phyloP scores from a whole-genome alignment of 192 early-diverging fungal species.

The Coemansia interrupta region DNA sequence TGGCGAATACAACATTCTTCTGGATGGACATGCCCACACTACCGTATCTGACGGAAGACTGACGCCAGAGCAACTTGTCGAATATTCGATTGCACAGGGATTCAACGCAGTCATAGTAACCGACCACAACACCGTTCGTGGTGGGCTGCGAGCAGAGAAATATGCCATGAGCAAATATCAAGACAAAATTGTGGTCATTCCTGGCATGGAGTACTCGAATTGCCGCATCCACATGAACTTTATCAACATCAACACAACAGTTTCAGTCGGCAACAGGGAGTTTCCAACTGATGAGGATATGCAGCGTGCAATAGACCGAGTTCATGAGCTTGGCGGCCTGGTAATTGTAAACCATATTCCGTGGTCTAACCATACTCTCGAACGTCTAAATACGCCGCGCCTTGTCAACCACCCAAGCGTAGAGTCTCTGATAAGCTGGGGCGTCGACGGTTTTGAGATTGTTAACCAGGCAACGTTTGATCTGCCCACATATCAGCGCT shows the following conservation, averaged over 20 bases:
- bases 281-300: constrained; percentile 64
- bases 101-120: constrained; percentile 69
- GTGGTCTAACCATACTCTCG: constrained; percentile 65
- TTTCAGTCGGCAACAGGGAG: constrained; percentile 42
- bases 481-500: constrained; percentile 53
- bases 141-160: constrained; percentile 59
- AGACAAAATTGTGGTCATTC: constrained; percentile 58
- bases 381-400: constrained; percentile 55
- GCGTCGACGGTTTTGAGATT: constrained; percentile 71
- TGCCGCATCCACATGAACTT: constrained; percentile 74
- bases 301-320: constrained; percentile 54
- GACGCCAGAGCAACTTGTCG: constrained; percentile 55
- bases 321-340: constrained; percentile 65
- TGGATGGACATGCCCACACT: constrained; percentile 67
- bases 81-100: constrained; percentile 68
- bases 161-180: constrained; percentile 56
- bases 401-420: constrained; percentile 63
- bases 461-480: constrained; percentile 63
- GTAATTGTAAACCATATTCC: constrained; percentile 77
- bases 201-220: constrained; percentile 66
- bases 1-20: constrained; percentile 53
- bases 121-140: constrained; percentile 66
- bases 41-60: constrained; percentile 62
- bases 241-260: constrained; percentile 59
- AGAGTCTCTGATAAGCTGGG: constrained; percentile 57